These are phyloP conservation scores for Rubia occidens DNA, from an alignment of 305 asterid species.

Conservation along the genomic window DNA sequence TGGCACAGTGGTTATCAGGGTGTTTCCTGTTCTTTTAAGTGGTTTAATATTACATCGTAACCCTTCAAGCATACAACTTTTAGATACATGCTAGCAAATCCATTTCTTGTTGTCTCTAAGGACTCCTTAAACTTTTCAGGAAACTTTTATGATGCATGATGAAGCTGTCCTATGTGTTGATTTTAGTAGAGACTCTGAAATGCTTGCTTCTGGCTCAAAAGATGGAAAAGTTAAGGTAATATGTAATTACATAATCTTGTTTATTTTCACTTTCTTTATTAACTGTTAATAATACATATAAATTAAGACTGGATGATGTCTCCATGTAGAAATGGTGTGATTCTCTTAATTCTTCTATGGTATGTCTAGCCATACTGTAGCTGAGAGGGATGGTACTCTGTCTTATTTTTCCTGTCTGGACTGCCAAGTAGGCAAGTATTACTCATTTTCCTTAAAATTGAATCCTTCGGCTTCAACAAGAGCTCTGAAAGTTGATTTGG, in stretches of 20 bases:
- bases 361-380: not conserved
- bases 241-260: not conserved
- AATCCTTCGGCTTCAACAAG: not conserved
- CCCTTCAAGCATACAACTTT: not conserved
- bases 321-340: not conserved
- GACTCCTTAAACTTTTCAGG: constrained; percentile 42
- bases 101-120: not conserved
- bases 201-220: constrained; percentile 96
- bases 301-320: not conserved
- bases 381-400: too few relatives aligned
- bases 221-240: constrained; percentile 95
- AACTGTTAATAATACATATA: too few relatives aligned
- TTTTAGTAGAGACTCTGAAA: constrained; percentile 95
- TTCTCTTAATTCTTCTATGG: not conserved
- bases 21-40: not conserved
- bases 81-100: not conserved
- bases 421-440: too few relatives aligned
- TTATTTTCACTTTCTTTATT: constrained; percentile 3
- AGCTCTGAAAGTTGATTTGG: not conserved
- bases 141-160: constrained; percentile 96
- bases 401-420: not conserved
- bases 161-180: constrained; percentile 91
- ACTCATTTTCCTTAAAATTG: not conserved
- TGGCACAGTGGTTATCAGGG: not conserved
- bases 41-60: not conserved